These are phyloP conservation scores for Mollisiaceae sp. DNA, from an alignment of 2,329 filamentous ascomycete genomes.

Conservation along the genomic window DNA sequence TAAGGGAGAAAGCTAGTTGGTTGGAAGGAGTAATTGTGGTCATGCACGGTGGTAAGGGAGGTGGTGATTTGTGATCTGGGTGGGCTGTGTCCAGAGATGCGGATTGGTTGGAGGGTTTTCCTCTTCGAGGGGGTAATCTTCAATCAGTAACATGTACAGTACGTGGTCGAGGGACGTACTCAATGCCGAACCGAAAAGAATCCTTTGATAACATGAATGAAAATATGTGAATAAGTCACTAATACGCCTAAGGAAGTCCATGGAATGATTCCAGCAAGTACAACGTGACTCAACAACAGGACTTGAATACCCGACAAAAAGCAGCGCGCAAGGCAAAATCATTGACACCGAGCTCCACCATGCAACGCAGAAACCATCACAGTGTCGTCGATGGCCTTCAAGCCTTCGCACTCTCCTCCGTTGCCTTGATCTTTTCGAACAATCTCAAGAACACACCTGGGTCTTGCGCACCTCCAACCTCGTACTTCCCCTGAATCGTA, in stretches of 20 bases:
- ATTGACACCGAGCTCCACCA: slow-evolving; percentile 1
- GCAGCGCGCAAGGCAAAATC: not conserved
- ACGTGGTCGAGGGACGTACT: not conserved
- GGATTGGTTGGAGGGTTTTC: not conserved
- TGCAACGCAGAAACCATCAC: slow-evolving; percentile 1
- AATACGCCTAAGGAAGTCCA: not conserved
- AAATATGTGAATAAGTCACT: not conserved
- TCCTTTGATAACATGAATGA: not conserved
- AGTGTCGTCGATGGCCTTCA: slow-evolving; percentile 16
- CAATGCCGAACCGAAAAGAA: not conserved
- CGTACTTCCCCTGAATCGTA: slow-evolving; percentile 69
- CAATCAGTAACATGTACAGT: not conserved
- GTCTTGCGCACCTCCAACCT: slow-evolving; percentile 75
- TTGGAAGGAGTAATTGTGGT: not conserved
- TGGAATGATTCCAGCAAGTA: not conserved
- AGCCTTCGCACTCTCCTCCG: slow-evolving; percentile 38
- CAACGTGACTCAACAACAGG: not conserved
- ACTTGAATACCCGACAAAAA: not conserved
- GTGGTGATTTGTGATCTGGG: slow-evolving; percentile 5
- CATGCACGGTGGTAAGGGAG: not conserved
- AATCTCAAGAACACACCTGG: slow-evolving; percentile 67
- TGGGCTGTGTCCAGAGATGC: not conserved
- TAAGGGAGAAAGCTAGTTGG: not conserved
- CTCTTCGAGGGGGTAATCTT: not conserved
- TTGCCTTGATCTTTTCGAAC: slow-evolving; percentile 59